phyloP scores from a whole-genome alignment of 805 yeast species.

The Saccharomycopsis selenospora region DNA sequence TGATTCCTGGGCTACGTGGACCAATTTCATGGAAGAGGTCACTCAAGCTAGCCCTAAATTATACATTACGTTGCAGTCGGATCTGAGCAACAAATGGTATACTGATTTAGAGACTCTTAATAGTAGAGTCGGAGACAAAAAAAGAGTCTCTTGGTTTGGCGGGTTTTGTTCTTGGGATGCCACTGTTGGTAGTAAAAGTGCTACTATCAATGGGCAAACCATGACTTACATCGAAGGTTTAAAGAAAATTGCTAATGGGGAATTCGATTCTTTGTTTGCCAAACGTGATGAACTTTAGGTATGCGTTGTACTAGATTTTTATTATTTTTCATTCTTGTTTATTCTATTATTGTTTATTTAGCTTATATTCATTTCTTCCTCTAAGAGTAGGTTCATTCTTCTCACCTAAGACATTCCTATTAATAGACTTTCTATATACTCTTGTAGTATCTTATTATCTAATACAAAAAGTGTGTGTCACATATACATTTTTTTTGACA shows the following conservation, averaged over 20 bases:
- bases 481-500: too few species aligned
- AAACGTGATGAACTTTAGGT: constrained; percentile 20
- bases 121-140: constrained; percentile 3
- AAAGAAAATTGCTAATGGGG: constrained; percentile 13
- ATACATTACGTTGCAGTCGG: not conserved
- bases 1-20: constrained; percentile 40
- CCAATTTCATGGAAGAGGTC: constrained; percentile 43
- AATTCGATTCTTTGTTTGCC: constrained; percentile 4
- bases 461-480: too few species aligned
- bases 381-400: too few species aligned
- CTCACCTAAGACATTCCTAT: too few species aligned
- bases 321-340: too few species aligned
- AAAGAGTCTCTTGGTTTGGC: constrained; percentile 3
- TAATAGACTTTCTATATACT: too few species aligned
- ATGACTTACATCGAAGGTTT: constrained; percentile 14
- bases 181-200: constrained; percentile 10
- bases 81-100: not conserved
- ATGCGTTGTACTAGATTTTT: too few species aligned
- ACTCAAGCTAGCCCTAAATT: constrained; percentile 35
- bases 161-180: constrained; percentile 21
- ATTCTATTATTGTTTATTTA: too few species aligned
- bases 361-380: too few species aligned
- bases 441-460: too few species aligned
- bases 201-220: constrained; percentile 3
- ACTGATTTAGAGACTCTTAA: not conserved